phyloP scores from a whole-genome alignment of 2,329 filamentous ascomycete genomes.

The Boeremia exigua region DNA sequence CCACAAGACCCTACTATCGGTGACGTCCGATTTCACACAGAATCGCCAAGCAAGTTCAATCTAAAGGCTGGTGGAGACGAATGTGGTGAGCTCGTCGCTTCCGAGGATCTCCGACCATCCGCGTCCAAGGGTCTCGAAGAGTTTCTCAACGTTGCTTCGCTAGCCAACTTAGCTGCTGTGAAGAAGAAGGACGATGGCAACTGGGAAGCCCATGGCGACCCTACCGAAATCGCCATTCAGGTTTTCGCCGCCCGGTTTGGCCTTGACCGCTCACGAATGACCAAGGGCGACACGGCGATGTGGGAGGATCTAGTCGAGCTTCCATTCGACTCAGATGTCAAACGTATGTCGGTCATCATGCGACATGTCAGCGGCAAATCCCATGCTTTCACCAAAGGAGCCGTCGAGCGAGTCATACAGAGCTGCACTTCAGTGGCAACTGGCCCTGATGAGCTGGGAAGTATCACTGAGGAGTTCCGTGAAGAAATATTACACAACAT shows the following conservation, averaged over 20 bases:
- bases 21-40: slow-evolving; percentile 31
- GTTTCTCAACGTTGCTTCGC: slow-evolving; percentile 45
- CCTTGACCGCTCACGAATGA: slow-evolving; percentile 63
- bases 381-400: slow-evolving; percentile 67
- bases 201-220: slow-evolving; percentile 49
- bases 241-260: slow-evolving; percentile 74
- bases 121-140: slow-evolving; percentile 31
- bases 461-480: slow-evolving; percentile 61
- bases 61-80: slow-evolving; percentile 19
- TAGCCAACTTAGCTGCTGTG: slow-evolving; percentile 61
- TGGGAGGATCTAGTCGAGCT: slow-evolving; percentile 65
- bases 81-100: slow-evolving; percentile 10
- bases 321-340: slow-evolving; percentile 75
- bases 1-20: slow-evolving; percentile 45
- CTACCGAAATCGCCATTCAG: slow-evolving; percentile 75
- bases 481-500: slow-evolving; percentile 69
- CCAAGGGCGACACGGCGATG: slow-evolving; percentile 37
- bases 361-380: slow-evolving; percentile 45
- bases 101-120: slow-evolving; percentile 21
- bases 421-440: slow-evolving; percentile 63
- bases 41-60: slow-evolving; percentile 33
- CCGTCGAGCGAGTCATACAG: slow-evolving; percentile 71
- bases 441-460: slow-evolving; percentile 45
- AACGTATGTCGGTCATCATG: slow-evolving; percentile 79
- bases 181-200: slow-evolving; percentile 50